Evolutionary conservation across 371 early-diverging fungal species (phyloP), one percentile per base, ranked within the genome.

Genomic region (Gilbertella persicaria): DNA sequence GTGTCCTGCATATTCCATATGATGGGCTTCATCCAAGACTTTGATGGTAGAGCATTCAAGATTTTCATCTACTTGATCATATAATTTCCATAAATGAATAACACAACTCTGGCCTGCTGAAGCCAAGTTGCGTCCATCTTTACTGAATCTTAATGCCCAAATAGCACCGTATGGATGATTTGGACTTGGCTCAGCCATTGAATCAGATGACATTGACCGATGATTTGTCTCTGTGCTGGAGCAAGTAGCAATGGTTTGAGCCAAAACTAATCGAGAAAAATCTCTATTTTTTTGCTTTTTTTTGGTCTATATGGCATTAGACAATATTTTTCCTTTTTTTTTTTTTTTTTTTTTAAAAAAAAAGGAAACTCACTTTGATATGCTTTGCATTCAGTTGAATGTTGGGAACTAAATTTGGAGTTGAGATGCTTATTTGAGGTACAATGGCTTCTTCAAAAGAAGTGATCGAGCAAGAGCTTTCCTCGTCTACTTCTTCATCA

Each of bases 121-220:
- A 5, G 93, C 95, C 50, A 95, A 56, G 60, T 85, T 92, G 47
- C 66, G 61, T 21, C 94, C 94, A 66, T 85, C 85, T 26, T 76
- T 70, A 57, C 87, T 90, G 53, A 93, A 91, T 40, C 83, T 72
- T 65, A 92, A 48, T 19, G 67, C 53, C 79, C 79, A 83, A 19
- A 75, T 63, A 10, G 75, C 77, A 14, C 57, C 56, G 35, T 62
- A 53, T 14, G 57, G 62, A 9, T 51, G 38, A 20, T 52, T 54
- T 19, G 50, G 51, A 30, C 35, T 24, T 5, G 55, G 53, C 6
- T 55, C 55, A 2, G 30, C 33, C 13, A 36, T 33, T 17, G 45
- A 37, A 30, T 55, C 50, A 41, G 37, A 30, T 25, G 50, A 20
- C 9, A 42, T 37, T 12, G 45, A 55, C 36, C 20, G 9, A 13